Evolutionary conservation across 2,329 filamentous ascomycete genomes (phyloP).

Genomic region (Xylariaceae sp.): DNA sequence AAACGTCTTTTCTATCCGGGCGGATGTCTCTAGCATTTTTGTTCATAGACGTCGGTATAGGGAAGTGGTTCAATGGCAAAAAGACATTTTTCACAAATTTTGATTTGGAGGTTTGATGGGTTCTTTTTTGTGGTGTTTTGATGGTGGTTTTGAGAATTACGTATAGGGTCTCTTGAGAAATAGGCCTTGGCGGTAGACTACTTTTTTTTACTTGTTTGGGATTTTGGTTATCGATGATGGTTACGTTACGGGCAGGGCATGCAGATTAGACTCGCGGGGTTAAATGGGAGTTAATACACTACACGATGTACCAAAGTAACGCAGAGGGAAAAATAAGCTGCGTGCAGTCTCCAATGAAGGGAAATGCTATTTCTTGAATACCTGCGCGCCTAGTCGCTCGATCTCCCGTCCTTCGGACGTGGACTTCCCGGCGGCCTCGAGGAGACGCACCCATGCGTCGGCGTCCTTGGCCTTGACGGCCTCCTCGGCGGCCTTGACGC

Average conservation of each 20-base stretch:
- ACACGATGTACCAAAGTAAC: too few species aligned
- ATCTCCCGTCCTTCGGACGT: slow-evolving; percentile 70
- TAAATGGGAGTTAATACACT: too few species aligned
- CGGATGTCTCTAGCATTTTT: slow-evolving; percentile 18
- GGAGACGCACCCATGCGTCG: slow-evolving; percentile 67
- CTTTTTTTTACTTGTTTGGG: too few species aligned
- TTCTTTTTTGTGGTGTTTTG: too few species aligned
- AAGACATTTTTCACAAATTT: not conserved
- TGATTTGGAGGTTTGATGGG: not conserved
- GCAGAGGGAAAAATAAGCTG: not conserved
- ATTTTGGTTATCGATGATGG: too few species aligned
- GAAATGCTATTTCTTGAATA: slow-evolving; percentile 45
- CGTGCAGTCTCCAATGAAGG: too few species aligned
- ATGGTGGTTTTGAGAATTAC: too few species aligned
- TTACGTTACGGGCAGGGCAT: too few species aligned
- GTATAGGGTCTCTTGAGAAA: too few species aligned
- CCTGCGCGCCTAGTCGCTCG: slow-evolving; percentile 66
- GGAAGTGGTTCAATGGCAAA: slow-evolving; percentile 22
- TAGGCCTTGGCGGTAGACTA: too few species aligned
- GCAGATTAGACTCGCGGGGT: too few species aligned
- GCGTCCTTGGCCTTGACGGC: slow-evolving; percentile 77
- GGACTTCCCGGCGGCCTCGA: slow-evolving; percentile 67
- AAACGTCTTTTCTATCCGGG: slow-evolving; percentile 4
- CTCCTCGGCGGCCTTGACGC: slow-evolving; percentile 85
- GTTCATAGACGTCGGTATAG: slow-evolving; percentile 28